These are phyloP conservation scores for Elsinoe necatrix DNA, from an alignment of 2,329 filamentous ascomycete genomes.

Conservation along the genomic window DNA sequence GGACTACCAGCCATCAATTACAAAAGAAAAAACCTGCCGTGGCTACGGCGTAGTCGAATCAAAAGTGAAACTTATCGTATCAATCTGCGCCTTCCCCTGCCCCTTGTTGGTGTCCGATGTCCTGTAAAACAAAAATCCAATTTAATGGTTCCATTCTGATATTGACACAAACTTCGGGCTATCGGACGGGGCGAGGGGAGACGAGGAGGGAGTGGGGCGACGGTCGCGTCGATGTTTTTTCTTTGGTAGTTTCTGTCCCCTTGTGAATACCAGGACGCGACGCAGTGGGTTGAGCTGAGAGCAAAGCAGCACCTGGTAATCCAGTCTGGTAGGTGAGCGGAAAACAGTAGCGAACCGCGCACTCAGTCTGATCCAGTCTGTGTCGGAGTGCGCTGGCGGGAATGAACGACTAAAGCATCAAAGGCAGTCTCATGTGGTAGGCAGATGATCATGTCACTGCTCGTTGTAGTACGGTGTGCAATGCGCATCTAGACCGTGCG, in stretches of 20 bases:
- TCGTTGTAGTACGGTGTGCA: conserved; percentile 14
- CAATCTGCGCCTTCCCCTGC: conserved; percentile 1
- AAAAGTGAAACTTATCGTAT: neutral
- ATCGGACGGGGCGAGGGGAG: neutral
- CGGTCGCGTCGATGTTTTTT: neutral
- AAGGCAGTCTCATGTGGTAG: neutral
- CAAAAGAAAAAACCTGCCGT: conserved; percentile 10
- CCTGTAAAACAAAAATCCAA: conserved; percentile 13
- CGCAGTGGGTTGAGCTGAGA: neutral
- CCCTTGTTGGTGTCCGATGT: conserved; percentile 5
- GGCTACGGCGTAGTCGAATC: conserved; percentile 2
- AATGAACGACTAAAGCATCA: neutral
- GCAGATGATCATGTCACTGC: conserved; percentile 11
- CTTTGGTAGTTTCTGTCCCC: neutral
- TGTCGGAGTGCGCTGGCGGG: conserved; percentile 1
- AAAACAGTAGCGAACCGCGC: neutral
- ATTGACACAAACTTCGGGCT: conserved; percentile 6
- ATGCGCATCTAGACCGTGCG: conserved; percentile 44
- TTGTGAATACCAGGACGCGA: conserved; percentile 2
- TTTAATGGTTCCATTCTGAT: conserved; percentile 16
- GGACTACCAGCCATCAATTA: conserved; percentile 9
- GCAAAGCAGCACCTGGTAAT: neutral
- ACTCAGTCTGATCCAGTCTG: conserved; percentile 2
- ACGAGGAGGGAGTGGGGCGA: conserved; percentile 6
- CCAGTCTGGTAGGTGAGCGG: conserved; percentile 4